Percentiles rank a stretch among this genome's conserved stretches.
Conservation (phyloP, 2,329 filamentous ascomycete species). For the Neonectria faginata region DNA sequence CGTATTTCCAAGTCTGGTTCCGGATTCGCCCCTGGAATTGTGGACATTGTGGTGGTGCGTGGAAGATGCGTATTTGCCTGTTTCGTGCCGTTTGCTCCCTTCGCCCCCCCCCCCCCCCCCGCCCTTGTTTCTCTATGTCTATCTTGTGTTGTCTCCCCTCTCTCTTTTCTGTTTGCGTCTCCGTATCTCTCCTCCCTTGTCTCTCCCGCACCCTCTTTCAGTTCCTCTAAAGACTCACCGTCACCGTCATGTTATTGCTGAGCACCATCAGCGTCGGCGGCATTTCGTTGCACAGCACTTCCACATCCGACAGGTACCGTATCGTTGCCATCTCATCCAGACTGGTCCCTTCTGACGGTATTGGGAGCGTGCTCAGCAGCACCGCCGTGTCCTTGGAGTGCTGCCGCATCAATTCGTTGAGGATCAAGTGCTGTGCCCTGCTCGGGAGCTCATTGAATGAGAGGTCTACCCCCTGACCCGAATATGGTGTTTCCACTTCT, state of each 20-base stretch:
- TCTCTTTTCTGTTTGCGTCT: not conserved
- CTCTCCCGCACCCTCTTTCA: not conserved
- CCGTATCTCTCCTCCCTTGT: not conserved
- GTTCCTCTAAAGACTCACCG: slow-evolving; percentile 67
- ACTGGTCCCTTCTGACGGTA: slow-evolving; percentile 81
- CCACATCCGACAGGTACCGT: slow-evolving; percentile 80
- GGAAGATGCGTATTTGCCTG: not conserved
- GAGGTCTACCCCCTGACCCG: slow-evolving; percentile 73
- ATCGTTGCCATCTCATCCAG: slow-evolving; percentile 76
- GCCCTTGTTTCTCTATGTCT: not conserved
- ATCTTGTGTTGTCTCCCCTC: not conserved
- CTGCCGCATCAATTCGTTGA: slow-evolving; percentile 84
- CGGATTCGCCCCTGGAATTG: slow-evolving; percentile 1
- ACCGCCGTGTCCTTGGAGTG: slow-evolving; percentile 80
- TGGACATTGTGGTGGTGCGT: not conserved
- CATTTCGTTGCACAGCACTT: slow-evolving; percentile 80
- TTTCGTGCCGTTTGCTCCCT: not conserved
- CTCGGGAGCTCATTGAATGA: slow-evolving; percentile 90
- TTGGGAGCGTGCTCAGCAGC: slow-evolving; percentile 84
- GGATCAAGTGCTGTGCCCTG: slow-evolving; percentile 84
- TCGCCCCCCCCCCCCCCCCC: not conserved
- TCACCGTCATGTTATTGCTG: slow-evolving; percentile 92
- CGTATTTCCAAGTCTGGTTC: slow-evolving; percentile 12
- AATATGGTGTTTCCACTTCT: slow-evolving; percentile 57
- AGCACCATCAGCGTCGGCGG: slow-evolving; percentile 83